Percentiles rank a stretch among this genome's conserved stretches.
These are phyloP conservation scores for Torulaspora franciscae DNA, from an alignment of 805 yeast genomes.

Conservation along the genomic window DNA sequence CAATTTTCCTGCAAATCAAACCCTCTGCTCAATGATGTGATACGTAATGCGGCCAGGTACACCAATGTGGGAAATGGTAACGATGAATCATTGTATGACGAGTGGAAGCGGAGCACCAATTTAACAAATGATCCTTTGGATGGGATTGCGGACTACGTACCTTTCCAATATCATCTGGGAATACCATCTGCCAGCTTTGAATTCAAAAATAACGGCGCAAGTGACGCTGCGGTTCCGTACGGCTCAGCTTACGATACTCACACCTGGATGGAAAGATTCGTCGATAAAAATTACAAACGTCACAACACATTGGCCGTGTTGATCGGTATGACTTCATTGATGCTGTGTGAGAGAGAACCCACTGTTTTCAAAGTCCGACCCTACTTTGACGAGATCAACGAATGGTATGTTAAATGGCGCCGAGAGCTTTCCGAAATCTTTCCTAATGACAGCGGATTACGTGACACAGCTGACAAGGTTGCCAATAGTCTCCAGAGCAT, in stretches of 20 bases:
- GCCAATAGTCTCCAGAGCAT: conserved; percentile 8
- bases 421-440: conserved; percentile 22
- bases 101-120: conserved; percentile 40
- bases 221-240: conserved; percentile 45
- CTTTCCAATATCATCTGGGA: conserved; percentile 62
- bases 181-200: conserved; percentile 56
- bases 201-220: conserved; percentile 33
- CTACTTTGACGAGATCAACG: conserved; percentile 43
- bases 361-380: conserved; percentile 44
- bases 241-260: conserved; percentile 58
- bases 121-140: conserved; percentile 42
- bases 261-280: conserved; percentile 49
- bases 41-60: conserved; percentile 43
- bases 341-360: conserved; percentile 54
- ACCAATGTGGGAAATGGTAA: conserved; percentile 41
- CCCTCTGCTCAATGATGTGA: conserved; percentile 49
- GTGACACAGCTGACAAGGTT: conserved; percentile 10
- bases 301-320: conserved; percentile 58
- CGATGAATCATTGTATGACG: conserved; percentile 43
- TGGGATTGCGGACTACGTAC: conserved; percentile 51
- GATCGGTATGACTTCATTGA: conserved; percentile 51
- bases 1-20: conserved; percentile 46
- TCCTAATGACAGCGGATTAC: conserved; percentile 21
- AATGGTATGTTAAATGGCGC: conserved; percentile 34
- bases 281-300: conserved; percentile 48